A percentile compares a stretch with the other conserved stretches of the same genome.
Evolutionary conservation across 371 early-diverging fungal genomes (phyloP).

Genomic region (Enterocytospora artemiae): DNA sequence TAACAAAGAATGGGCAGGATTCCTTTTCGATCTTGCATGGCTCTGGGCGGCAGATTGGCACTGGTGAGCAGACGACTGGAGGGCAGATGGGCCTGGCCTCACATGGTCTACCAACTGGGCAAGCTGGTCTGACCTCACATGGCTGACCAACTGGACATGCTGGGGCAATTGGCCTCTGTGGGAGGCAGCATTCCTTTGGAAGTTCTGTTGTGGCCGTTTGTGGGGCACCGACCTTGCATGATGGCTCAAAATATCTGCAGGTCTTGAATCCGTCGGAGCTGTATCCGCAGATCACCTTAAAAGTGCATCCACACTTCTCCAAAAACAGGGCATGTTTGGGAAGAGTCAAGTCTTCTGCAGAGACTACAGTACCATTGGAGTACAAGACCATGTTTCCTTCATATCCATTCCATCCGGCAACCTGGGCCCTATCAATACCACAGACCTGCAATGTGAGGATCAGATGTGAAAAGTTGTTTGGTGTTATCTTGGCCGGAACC

Average conservation of each 20-base stretch:
- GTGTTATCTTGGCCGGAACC: background rate
- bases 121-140: background rate
- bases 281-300: background rate
- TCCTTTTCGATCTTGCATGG: background rate
- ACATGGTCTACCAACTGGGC: background rate
- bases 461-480: background rate
- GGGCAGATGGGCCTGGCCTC: too few species aligned
- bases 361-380: conserved; percentile 30
- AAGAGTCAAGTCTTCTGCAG: background rate
- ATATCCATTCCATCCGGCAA: conserved; percentile 31
- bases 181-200: background rate
- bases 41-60: background rate
- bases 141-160: background rate
- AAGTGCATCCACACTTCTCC: conserved; percentile 3
- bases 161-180: background rate
- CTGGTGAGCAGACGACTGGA: too few species aligned
- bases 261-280: background rate
- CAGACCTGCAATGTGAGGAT: background rate
- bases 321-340: conserved; percentile 2
- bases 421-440: conserved; percentile 15
- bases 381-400: conserved; percentile 23
- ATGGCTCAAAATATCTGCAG: background rate
- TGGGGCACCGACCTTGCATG: background rate
- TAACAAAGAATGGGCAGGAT: background rate
- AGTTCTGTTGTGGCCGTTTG: background rate